A percentile compares a stretch with the other conserved stretches of the same genome.
Evolutionary conservation across 2,329 filamentous ascomycete species (phyloP).

Genomic region (Lachnum nothofagi): DNA sequence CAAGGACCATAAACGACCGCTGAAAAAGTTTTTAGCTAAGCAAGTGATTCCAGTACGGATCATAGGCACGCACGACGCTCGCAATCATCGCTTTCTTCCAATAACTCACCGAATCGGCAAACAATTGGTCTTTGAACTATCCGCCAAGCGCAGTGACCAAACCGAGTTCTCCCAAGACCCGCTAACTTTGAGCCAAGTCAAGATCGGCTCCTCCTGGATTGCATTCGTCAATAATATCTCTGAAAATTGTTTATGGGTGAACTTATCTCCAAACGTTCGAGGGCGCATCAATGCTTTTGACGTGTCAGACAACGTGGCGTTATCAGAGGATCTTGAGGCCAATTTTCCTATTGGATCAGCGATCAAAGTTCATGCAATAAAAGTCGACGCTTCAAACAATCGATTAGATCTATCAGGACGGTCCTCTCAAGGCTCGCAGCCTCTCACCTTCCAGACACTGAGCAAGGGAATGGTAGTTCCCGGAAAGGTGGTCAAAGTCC

Average conservation of each 20-base stretch:
- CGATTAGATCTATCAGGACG: slow-evolving; percentile 80
- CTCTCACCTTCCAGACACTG: slow-evolving; percentile 64
- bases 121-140: slow-evolving; percentile 77
- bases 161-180: slow-evolving; percentile 52
- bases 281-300: slow-evolving; percentile 80
- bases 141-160: slow-evolving; percentile 63
- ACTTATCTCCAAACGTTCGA: slow-evolving; percentile 79
- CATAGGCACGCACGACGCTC: slow-evolving; percentile 82
- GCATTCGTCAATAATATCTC: slow-evolving; percentile 89
- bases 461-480: slow-evolving; percentile 76
- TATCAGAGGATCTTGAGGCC: slow-evolving; percentile 66
- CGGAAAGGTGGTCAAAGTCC: slow-evolving; percentile 78
- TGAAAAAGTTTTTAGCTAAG: slow-evolving; percentile 68
- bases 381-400: slow-evolving; percentile 66
- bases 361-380: slow-evolving; percentile 71
- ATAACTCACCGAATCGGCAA: slow-evolving; percentile 80
- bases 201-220: slow-evolving; percentile 65
- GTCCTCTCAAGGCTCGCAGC: slow-evolving; percentile 50
- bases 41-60: slow-evolving; percentile 70
- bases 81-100: slow-evolving; percentile 84
- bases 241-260: slow-evolving; percentile 80
- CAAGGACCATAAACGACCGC: slow-evolving; percentile 70
- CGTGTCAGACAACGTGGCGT: slow-evolving; percentile 77
- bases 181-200: slow-evolving; percentile 67
- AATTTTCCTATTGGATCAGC: slow-evolving; percentile 91